A percentile compares a stretch with the other conserved stretches of the same genome.
Evolutionary conservation across 2,329 filamentous ascomycete species (phyloP).

Genomic region (Talaromyces albobiverticillius): DNA sequence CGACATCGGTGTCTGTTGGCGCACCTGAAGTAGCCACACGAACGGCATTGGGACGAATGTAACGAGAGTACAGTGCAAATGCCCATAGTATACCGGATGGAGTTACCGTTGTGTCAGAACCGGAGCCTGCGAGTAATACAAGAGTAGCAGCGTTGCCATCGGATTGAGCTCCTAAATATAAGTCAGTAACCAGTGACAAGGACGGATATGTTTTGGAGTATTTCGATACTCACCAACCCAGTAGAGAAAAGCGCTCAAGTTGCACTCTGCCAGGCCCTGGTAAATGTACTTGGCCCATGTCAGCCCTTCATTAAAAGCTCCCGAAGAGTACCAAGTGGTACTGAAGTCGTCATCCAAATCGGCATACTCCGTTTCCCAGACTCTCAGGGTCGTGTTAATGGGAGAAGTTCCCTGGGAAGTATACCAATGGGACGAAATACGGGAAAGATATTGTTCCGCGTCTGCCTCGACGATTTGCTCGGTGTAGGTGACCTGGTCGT

Average conservation of each 20-base stretch:
- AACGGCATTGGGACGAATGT: slow-evolving; percentile 6
- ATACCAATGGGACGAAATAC: slow-evolving; percentile 9
- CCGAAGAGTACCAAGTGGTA: neutral
- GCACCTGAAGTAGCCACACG: neutral
- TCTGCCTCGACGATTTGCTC: neutral
- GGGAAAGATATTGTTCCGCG: neutral
- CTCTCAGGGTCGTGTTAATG: neutral
- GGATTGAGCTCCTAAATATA: neutral
- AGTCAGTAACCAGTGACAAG: neutral
- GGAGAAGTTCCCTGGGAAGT: slow-evolving; percentile 1
- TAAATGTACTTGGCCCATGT: slow-evolving; percentile 5
- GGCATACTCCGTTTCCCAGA: slow-evolving; percentile 5
- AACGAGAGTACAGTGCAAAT: slow-evolving; percentile 8
- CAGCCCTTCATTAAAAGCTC: slow-evolving; percentile 1
- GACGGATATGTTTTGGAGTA: neutral
- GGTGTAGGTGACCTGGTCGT: slow-evolving; percentile 5
- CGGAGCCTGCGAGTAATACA: neutral
- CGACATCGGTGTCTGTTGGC: neutral
- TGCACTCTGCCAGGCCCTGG: neutral
- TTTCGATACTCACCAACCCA: neutral
- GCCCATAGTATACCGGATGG: slow-evolving; percentile 4
- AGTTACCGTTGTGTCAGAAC: neutral
- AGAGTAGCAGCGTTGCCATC: neutral
- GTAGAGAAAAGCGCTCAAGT: slow-evolving; percentile 4
- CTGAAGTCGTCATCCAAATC: slow-evolving; percentile 1